A percentile compares a stretch with the other conserved stretches of the same genome.
phyloP scores from a whole-genome alignment of 2,329 filamentous ascomycete species.

The Paraconiothyrium brasiliense region DNA sequence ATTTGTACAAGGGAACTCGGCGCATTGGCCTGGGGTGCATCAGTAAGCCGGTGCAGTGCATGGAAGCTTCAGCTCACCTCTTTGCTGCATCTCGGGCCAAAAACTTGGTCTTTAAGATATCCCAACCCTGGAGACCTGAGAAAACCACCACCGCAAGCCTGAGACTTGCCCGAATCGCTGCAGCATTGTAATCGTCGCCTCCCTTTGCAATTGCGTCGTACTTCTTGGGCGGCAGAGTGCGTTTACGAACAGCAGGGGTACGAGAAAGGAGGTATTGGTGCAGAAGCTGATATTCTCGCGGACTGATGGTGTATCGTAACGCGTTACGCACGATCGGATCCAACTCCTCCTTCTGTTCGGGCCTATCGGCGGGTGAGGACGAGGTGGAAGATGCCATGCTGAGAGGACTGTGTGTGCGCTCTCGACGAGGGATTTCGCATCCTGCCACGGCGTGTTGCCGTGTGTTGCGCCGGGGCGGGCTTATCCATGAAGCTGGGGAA shows the following conservation, averaged over 20 bases:
- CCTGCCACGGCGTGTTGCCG: constrained; percentile 20
- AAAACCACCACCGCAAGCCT: constrained; percentile 56
- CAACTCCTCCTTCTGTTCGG: constrained; percentile 58
- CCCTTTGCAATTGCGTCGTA: constrained; percentile 62
- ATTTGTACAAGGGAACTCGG: constrained; percentile 58
- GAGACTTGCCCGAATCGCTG: constrained; percentile 57
- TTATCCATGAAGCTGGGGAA: constrained; percentile 18
- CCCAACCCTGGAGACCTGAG: constrained; percentile 58
- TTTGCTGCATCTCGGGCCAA: constrained; percentile 42
- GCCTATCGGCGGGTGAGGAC: constrained; percentile 36
- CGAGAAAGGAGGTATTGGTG: constrained; percentile 85
- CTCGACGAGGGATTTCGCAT: constrained; percentile 7
- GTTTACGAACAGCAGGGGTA: constrained; percentile 67
- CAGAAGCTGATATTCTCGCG: constrained; percentile 84
- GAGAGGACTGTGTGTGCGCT: constrained; percentile 8
- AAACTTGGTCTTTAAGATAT: constrained; percentile 51
- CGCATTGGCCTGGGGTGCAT: constrained; percentile 42
- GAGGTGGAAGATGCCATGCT: constrained; percentile 48
- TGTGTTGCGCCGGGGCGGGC: constrained; percentile 4
- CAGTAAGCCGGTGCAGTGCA: not conserved
- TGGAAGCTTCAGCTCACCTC: constrained; percentile 26
- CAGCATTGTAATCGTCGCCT: constrained; percentile 59
- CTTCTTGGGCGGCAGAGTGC: constrained; percentile 58
- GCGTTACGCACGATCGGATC: constrained; percentile 85
- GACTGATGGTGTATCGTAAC: constrained; percentile 82